A percentile compares a stretch with the other conserved stretches of the same genome.
These are phyloP conservation scores for Fusarium sp. DNA, from an alignment of 2,329 filamentous ascomycete species.

Conservation along the genomic window DNA sequence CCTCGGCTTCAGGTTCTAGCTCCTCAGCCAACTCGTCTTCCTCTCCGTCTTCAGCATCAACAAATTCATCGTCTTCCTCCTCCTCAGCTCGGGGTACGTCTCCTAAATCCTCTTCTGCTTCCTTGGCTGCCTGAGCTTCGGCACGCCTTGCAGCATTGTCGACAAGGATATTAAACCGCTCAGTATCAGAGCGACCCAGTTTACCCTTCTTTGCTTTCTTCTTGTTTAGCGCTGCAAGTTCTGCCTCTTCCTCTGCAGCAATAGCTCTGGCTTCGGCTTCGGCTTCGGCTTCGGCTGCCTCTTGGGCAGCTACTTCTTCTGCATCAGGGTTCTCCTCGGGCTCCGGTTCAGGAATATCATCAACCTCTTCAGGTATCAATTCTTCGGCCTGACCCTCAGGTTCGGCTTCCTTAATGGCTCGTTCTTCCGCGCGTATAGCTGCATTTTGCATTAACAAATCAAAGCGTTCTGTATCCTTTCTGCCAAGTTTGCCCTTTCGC, in stretches of 20 bases:
- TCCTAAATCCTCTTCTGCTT: slow-evolving; percentile 37
- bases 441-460: slow-evolving; percentile 27
- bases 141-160: slow-evolving; percentile 40
- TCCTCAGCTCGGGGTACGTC: slow-evolving; percentile 48
- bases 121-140: slow-evolving; percentile 43
- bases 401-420: slow-evolving; percentile 22
- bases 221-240: slow-evolving; percentile 51
- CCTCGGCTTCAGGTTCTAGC: not conserved
- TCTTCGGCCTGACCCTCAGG: slow-evolving; percentile 14
- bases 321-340: slow-evolving; percentile 26
- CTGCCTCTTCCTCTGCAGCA: slow-evolving; percentile 39
- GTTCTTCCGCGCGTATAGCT: slow-evolving; percentile 24
- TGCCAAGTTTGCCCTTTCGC: slow-evolving; percentile 38
- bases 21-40: slow-evolving; percentile 9
- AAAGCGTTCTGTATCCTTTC: slow-evolving; percentile 39
- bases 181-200: slow-evolving; percentile 39
- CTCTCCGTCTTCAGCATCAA: slow-evolving; percentile 23
- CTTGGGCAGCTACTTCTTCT: slow-evolving; percentile 33
- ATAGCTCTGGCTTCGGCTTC: slow-evolving; percentile 45
- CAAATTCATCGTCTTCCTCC: slow-evolving; percentile 37
- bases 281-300: slow-evolving; percentile 44
- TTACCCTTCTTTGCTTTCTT: slow-evolving; percentile 50
- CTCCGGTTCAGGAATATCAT: slow-evolving; percentile 30
- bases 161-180: slow-evolving; percentile 27
- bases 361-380: slow-evolving; percentile 30